Percentiles rank a stretch among this genome's conserved stretches.
Evolutionary conservation across 2,329 filamentous ascomycete species (phyloP).

Genomic region (Fusarium pilosicola): DNA sequence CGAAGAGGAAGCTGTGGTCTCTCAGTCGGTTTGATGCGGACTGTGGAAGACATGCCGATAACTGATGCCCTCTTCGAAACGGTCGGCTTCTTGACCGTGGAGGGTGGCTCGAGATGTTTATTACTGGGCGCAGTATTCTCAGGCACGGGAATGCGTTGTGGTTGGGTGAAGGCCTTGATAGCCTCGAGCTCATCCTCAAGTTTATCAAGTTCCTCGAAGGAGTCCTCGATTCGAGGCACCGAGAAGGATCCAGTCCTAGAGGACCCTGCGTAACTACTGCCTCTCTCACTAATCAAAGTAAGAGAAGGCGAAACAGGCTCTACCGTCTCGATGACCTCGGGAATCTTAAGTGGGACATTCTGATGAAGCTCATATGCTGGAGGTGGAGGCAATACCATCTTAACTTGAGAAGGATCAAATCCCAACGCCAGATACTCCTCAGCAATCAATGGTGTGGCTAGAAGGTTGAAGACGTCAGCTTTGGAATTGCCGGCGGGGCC

Average conservation of each 20-base stretch:
- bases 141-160: conserved; percentile 48
- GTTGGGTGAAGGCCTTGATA: conserved; percentile 53
- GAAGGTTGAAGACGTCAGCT: conserved; percentile 56
- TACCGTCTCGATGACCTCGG: conserved; percentile 45
- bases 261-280: conserved; percentile 49
- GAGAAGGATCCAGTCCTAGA: conserved; percentile 47
- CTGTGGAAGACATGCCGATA: conserved; percentile 51
- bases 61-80: conserved; percentile 44
- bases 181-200: conserved; percentile 71
- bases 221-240: conserved; percentile 69
- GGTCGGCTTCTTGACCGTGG: conserved; percentile 18
- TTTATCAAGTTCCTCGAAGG: conserved; percentile 69
- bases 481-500: conserved; percentile 32
- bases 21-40: conserved; percentile 54
- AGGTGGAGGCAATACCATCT: conserved; percentile 42
- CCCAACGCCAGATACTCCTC: conserved; percentile 32
- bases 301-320: conserved; percentile 50
- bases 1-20: conserved; percentile 53
- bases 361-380: conserved; percentile 38
- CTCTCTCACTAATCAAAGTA: conserved; percentile 45
- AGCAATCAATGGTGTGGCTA: conserved; percentile 57
- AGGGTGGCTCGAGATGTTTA: conserved; percentile 32
- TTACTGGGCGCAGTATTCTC: conserved; percentile 23
- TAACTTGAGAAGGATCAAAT: conserved; percentile 28
- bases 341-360: conserved; percentile 43